phyloP scores from a whole-genome alignment of 225 moss, liverwort and hornwort genomes.

The Physcomitrellopsis africana region DNA sequence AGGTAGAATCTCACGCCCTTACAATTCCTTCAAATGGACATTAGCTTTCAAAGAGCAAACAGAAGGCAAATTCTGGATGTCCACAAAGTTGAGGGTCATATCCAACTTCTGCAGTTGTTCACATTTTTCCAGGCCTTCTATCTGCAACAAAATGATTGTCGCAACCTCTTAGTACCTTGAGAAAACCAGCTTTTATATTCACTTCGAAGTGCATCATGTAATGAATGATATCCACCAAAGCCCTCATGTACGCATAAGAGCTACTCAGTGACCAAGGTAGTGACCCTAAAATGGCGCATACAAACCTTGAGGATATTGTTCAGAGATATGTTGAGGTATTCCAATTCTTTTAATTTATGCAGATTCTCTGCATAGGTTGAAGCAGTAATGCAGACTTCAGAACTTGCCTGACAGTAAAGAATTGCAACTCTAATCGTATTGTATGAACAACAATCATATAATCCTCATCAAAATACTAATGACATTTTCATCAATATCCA shows the following conservation, averaged over 20 bases:
- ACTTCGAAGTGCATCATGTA: neutral
- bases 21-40: slow-evolving; percentile 81
- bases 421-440: neutral
- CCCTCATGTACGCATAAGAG: neutral
- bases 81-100: slow-evolving; percentile 87
- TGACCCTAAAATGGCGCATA: neutral
- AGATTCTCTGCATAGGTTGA: slow-evolving; percentile 63
- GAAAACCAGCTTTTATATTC: neutral
- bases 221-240: neutral
- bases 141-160: slow-evolving; percentile 32
- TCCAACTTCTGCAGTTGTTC: slow-evolving; percentile 83
- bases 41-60: slow-evolving; percentile 56
- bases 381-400: neutral
- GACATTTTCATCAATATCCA: neutral
- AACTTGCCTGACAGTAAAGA: neutral
- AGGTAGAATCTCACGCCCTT: slow-evolving; percentile 1
- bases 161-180: neutral
- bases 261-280: neutral
- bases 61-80: slow-evolving; percentile 55
- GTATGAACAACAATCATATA: neutral
- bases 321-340: slow-evolving; percentile 86
- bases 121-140: slow-evolving; percentile 88
- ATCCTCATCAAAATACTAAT: neutral
- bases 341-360: slow-evolving; percentile 70
- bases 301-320: slow-evolving; percentile 80